phyloP scores from a whole-genome alignment of 2,329 filamentous ascomycete species.

The Colletotrichum phormii region DNA sequence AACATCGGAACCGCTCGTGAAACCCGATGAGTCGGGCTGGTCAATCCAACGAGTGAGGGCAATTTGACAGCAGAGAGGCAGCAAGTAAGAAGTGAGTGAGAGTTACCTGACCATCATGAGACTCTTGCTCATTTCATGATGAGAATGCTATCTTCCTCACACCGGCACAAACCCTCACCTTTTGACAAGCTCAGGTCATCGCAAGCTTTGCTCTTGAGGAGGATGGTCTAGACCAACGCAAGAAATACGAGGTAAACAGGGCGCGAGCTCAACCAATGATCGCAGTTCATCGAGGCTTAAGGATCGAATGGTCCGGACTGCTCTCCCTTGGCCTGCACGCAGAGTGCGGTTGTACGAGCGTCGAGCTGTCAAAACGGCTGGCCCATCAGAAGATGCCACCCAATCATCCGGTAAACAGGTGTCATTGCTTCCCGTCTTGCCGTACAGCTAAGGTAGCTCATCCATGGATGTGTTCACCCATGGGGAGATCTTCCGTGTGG shows the following conservation, averaged over 20 bases:
- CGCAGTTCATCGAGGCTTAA: background rate
- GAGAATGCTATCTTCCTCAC: background rate
- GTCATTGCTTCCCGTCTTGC: slow-evolving; percentile 6
- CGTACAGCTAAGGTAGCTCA: background rate
- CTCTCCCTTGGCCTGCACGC: background rate
- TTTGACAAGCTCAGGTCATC: background rate
- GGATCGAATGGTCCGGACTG: slow-evolving; percentile 1
- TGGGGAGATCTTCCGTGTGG: slow-evolving; percentile 26
- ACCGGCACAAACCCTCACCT: no score
- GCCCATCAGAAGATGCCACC: background rate
- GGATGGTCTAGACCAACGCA: background rate
- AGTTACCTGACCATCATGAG: no score
- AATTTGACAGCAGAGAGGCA: no score
- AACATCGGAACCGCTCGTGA: background rate
- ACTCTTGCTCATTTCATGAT: no score
- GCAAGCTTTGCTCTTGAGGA: background rate
- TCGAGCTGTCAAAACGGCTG: background rate
- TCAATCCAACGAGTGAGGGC: no score
- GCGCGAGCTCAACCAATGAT: background rate
- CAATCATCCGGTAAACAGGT: slow-evolving; percentile 20
- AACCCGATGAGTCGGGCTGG: background rate
- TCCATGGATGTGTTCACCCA: background rate
- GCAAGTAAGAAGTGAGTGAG: no score
- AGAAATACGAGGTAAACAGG: background rate
- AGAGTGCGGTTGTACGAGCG: background rate